Evolutionary conservation across 495 filamentous ascomycete species (phyloP).

Genomic region (Daldinia caldariorum): DNA sequence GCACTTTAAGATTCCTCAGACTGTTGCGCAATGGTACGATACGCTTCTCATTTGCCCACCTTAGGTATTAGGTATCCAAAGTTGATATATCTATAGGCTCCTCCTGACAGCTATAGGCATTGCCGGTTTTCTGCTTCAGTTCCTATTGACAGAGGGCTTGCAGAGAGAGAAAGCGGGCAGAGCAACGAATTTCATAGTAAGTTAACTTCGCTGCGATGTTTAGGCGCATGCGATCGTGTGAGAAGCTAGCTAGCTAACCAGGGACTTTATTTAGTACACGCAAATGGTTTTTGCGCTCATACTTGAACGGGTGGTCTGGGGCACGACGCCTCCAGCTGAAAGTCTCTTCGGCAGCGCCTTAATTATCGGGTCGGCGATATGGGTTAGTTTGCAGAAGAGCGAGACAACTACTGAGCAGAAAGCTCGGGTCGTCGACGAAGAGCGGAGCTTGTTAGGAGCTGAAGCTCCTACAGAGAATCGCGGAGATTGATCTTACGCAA

Average conservation of each 20-base stretch:
- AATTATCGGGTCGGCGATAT: slow-evolving; percentile 77
- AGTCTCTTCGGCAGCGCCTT: slow-evolving; percentile 73
- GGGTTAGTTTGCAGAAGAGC: slow-evolving; percentile 68
- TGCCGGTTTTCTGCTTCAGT: slow-evolving; percentile 81
- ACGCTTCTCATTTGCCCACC: background rate
- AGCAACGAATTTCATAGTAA: slow-evolving; percentile 77
- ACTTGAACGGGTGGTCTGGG: slow-evolving; percentile 79
- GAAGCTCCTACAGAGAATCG: slow-evolving; percentile 18
- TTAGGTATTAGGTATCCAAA: background rate
- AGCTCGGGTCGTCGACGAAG: slow-evolving; percentile 44
- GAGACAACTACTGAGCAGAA: slow-evolving; percentile 26
- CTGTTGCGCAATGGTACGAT: slow-evolving; percentile 67
- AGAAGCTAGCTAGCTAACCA: slow-evolving; percentile 1
- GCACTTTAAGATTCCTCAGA: slow-evolving; percentile 69
- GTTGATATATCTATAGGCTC: slow-evolving; percentile 24
- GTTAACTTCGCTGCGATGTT: background rate
- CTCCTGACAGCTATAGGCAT: slow-evolving; percentile 72
- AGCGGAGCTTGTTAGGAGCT: slow-evolving; percentile 47
- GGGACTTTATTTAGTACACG: slow-evolving; percentile 59
- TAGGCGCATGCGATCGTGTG: background rate
- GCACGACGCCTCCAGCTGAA: slow-evolving; percentile 68
- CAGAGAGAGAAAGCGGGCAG: slow-evolving; percentile 70
- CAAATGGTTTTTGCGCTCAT: slow-evolving; percentile 84
- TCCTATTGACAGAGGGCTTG: slow-evolving; percentile 78
- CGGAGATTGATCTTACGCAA: slow-evolving; percentile 12